A percentile compares a stretch with the other conserved stretches of the same genome.
Conservation (phyloP, 192 early-diverging fungal species). For the Coemansia sp. region DNA sequence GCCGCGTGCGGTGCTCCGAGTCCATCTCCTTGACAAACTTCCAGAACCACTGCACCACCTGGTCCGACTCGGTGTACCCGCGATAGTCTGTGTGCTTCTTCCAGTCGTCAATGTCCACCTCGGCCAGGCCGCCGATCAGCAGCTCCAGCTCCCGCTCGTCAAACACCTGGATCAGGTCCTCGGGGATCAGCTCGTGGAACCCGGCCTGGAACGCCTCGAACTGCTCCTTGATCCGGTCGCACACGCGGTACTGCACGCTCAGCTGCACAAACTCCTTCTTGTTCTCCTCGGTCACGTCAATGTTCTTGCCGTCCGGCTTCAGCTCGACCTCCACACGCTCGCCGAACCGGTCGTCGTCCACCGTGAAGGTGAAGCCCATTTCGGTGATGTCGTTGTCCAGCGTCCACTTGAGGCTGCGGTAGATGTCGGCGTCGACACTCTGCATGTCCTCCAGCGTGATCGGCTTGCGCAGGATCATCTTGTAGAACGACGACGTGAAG, state of each 20-base stretch:
- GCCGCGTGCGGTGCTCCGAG: conserved; percentile 85
- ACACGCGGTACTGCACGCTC: conserved; percentile 84
- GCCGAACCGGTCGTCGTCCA: conserved; percentile 93
- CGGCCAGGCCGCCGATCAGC: conserved; percentile 92
- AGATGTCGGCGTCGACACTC: conserved; percentile 87
- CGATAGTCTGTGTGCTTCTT: conserved; percentile 98
- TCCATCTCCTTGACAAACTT: conserved; percentile 84
- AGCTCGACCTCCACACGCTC: conserved; percentile 83
- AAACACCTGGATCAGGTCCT: conserved; percentile 91
- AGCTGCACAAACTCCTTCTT: conserved; percentile 93
- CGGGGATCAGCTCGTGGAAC: conserved; percentile 93
- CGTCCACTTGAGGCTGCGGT: conserved; percentile 89
- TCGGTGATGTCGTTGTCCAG: conserved; percentile 89
- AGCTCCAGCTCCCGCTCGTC: conserved; percentile 97
- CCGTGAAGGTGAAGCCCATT: conserved; percentile 82
- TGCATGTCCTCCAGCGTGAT: conserved; percentile 88
- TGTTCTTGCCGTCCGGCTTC: conserved; percentile 79
- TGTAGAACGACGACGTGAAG: conserved; percentile 95
- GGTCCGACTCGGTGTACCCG: conserved; percentile 95
- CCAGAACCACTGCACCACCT: conserved; percentile 96
- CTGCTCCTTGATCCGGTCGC: conserved; percentile 90
- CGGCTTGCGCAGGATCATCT: conserved; percentile 89
- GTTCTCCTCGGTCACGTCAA: conserved; percentile 93
- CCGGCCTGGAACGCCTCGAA: conserved; percentile 92
- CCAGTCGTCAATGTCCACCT: conserved; percentile 98